Evolutionary conservation across 169 alveolate genomes (phyloP).

Genomic region (Plasmodium cynomolgi): DNA sequence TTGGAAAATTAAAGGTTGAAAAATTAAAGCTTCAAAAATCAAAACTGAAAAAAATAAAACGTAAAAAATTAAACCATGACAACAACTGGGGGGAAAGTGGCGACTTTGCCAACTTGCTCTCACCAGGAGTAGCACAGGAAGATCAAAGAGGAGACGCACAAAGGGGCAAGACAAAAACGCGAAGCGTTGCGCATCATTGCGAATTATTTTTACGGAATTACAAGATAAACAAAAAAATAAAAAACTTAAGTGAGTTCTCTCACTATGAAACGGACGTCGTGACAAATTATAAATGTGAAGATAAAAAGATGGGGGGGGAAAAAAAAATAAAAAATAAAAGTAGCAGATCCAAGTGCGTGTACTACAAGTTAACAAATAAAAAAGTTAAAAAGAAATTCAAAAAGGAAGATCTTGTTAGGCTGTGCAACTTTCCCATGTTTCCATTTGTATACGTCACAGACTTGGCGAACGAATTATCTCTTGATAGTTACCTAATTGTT

Average conservation of each 20-base stretch:
- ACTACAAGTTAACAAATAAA: slow-evolving; percentile 12
- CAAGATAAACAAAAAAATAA: slow-evolving; percentile 31
- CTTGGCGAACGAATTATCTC: slow-evolving; percentile 22
- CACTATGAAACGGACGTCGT: slow-evolving; percentile 8
- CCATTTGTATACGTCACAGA: slow-evolving; percentile 41
- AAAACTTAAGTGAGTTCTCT: slow-evolving; percentile 33
- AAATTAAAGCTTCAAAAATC: neutral
- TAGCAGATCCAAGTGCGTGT: neutral
- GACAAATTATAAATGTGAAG: neutral
- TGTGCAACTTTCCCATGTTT: slow-evolving; percentile 38
- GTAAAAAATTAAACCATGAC: neutral
- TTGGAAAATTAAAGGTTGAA: neutral
- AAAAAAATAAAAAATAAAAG: neutral
- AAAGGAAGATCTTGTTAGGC: neutral
- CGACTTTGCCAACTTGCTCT: neutral
- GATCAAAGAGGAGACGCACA: neutral
- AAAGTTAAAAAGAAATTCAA: slow-evolving; percentile 36
- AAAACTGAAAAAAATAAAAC: neutral
- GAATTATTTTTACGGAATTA: slow-evolving; percentile 44
- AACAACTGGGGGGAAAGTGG: neutral
- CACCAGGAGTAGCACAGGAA: neutral
- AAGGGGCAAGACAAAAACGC: neutral
- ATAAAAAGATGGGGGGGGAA: neutral
- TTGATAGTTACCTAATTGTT: slow-evolving; percentile 22
- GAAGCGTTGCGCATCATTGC: slow-evolving; percentile 8